phyloP scores from a whole-genome alignment of 306 rosid genomes.

The Gastrolobium bilobum region DNA sequence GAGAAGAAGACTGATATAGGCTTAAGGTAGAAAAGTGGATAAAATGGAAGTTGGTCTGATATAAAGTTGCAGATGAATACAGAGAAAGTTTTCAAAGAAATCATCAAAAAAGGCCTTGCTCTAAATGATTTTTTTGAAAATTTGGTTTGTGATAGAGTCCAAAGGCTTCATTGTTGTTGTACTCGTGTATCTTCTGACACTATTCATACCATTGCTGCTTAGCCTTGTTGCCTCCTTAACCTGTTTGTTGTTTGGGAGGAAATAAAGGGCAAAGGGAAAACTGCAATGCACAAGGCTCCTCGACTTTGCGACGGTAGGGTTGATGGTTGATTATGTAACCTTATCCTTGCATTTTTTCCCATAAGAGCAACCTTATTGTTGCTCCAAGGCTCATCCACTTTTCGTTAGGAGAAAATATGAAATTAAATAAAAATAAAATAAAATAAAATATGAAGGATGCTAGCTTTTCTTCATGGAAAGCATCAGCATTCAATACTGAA shows the following conservation, averaged over 20 bases:
- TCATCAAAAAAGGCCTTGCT: neutral
- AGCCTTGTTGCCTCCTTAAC: neutral
- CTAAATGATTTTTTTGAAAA: neutral
- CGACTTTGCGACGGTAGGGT: too few relatives aligned
- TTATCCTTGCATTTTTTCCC: too few relatives aligned
- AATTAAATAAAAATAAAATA: too few relatives aligned
- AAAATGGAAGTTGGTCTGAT: neutral
- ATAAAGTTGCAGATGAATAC: neutral
- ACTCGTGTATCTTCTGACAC: neutral
- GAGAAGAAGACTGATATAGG: neutral
- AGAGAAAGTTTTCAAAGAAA: neutral
- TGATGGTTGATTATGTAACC: too few relatives aligned
- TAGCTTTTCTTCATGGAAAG: neutral
- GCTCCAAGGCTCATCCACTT: too few relatives aligned
- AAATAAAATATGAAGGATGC: neutral
- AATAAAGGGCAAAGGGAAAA: too few relatives aligned
- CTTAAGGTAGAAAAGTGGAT: slow-evolving; percentile 3
- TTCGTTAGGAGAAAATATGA: too few relatives aligned
- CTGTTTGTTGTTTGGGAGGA: neutral
- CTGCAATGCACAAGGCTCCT: too few relatives aligned
- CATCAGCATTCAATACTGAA: neutral
- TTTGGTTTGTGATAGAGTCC: neutral
- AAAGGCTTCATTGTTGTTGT: slow-evolving; percentile 8
- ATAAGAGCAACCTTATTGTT: too few relatives aligned
- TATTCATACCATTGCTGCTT: neutral